A percentile compares a stretch with the other conserved stretches of the same genome.
Evolutionary conservation across 2,329 filamentous ascomycete genomes (phyloP).

Genomic region (Scytalidium sp.): DNA sequence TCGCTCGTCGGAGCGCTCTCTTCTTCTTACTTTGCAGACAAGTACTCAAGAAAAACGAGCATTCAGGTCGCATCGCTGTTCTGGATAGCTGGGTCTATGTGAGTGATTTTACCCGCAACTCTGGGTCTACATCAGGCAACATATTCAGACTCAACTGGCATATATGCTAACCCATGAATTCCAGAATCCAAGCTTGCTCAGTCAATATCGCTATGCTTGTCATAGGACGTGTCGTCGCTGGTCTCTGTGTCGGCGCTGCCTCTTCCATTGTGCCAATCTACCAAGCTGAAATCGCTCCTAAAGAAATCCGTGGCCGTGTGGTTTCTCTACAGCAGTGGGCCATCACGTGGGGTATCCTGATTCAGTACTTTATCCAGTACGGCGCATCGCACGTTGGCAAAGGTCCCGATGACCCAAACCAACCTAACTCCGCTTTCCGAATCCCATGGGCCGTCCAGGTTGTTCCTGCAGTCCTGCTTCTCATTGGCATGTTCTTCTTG

Average conservation of each 20-base stretch:
- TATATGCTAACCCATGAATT: too few species aligned
- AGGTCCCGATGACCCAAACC: slow-evolving; percentile 45
- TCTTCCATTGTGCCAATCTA: slow-evolving; percentile 67
- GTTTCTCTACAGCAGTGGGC: slow-evolving; percentile 68
- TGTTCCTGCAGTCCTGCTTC: slow-evolving; percentile 49
- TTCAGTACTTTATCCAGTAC: slow-evolving; percentile 67
- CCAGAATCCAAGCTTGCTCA: slow-evolving; percentile 57
- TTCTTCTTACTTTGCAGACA: slow-evolving; percentile 55
- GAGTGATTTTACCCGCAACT: slow-evolving; percentile 11
- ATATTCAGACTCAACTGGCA: background rate
- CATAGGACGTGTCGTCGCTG: slow-evolving; percentile 67
- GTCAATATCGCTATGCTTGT: slow-evolving; percentile 69
- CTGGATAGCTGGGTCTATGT: slow-evolving; percentile 43
- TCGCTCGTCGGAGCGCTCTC: slow-evolving; percentile 61
- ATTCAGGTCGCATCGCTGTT: slow-evolving; percentile 45
- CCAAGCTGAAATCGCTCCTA: slow-evolving; percentile 62
- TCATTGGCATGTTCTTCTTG: slow-evolving; percentile 57
- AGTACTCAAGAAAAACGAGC: slow-evolving; percentile 41
- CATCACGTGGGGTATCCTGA: slow-evolving; percentile 68
- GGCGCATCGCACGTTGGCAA: slow-evolving; percentile 54
- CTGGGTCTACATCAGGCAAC: background rate
- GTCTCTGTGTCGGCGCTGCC: slow-evolving; percentile 70
- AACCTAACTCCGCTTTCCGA: slow-evolving; percentile 52
- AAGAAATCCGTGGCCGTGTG: slow-evolving; percentile 55
- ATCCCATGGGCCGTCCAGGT: slow-evolving; percentile 62